Percentiles rank a stretch among this genome's conserved stretches.
These are phyloP conservation scores for Arthroderma sp. DNA, from an alignment of 2,329 filamentous ascomycete species.

Conservation along the genomic window DNA sequence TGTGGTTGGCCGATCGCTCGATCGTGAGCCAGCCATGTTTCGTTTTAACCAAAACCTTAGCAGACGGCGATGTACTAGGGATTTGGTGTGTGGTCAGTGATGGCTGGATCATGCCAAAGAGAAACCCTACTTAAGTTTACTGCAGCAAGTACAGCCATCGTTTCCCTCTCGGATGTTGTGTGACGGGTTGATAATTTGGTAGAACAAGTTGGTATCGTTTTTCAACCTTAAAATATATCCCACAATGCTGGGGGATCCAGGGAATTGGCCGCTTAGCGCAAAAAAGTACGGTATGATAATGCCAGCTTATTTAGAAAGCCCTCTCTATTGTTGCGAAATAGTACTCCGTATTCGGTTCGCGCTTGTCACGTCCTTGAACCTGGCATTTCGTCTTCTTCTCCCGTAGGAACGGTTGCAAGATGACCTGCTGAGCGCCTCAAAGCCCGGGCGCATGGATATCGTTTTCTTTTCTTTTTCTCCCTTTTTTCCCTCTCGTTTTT, in stretches of 20 bases:
- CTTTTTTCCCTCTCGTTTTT: background rate
- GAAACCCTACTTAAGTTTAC: background rate
- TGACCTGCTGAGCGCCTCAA: background rate
- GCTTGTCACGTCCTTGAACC: slow-evolving; percentile 1
- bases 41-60: background rate
- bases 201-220: background rate
- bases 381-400: background rate
- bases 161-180: slow-evolving; percentile 1
- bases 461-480: slow-evolving; percentile 2
- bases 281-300: background rate
- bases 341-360: background rate
- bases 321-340: background rate
- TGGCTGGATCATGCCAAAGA: background rate
- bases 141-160: background rate
- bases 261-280: background rate
- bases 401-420: background rate
- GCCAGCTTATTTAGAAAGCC: background rate
- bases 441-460: slow-evolving; percentile 3
- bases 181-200: background rate
- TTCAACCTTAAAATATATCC: background rate
- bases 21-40: slow-evolving; percentile 4
- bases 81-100: background rate
- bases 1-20: slow-evolving; percentile 2
- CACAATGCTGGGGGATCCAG: background rate
- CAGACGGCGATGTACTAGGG: background rate